These are phyloP conservation scores for Puccinia brachypodii DNA, from an alignment of 1,284 basidiomycete species.

Conservation along the genomic window DNA sequence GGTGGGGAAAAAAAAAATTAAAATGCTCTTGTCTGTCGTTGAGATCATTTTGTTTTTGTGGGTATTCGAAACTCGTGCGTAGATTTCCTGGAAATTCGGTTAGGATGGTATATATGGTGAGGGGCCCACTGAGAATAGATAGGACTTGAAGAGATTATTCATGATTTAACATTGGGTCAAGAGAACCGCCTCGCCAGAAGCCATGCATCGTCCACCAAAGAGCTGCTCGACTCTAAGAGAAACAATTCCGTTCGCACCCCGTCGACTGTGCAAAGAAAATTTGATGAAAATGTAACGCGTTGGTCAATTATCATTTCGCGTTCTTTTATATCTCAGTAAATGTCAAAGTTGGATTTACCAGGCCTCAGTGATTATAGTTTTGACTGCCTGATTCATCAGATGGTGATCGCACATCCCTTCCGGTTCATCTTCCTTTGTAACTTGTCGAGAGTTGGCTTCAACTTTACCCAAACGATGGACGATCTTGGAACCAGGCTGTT, in stretches of 20 bases:
- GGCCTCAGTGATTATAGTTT: slow-evolving; percentile 37
- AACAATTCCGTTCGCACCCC: slow-evolving; percentile 30
- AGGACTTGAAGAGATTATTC: not conserved
- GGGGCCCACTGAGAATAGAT: not conserved
- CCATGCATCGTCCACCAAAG: slow-evolving; percentile 23
- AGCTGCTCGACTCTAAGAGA: slow-evolving; percentile 13
- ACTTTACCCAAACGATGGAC: slow-evolving; percentile 31
- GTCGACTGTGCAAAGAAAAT: not conserved
- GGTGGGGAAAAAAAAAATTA: too few species aligned
- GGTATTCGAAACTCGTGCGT: not conserved
- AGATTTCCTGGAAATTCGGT: not conserved
- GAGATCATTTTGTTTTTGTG: too few species aligned
- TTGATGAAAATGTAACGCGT: not conserved
- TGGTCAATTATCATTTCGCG: not conserved
- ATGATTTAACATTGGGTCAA: slow-evolving; percentile 5
- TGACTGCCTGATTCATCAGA: slow-evolving; percentile 35
- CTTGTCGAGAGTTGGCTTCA: slow-evolving; percentile 22
- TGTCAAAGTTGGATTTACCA: not conserved
- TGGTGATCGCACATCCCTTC: not conserved
- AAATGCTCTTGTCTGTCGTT: too few species aligned
- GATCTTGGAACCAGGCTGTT: slow-evolving; percentile 25
- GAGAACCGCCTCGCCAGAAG: slow-evolving; percentile 40
- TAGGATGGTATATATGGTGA: not conserved
- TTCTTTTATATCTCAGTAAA: not conserved
- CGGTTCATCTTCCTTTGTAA: not conserved